phyloP scores from a whole-genome alignment of 768 basidiomycete genomes.

The Amanita rimosa region DNA sequence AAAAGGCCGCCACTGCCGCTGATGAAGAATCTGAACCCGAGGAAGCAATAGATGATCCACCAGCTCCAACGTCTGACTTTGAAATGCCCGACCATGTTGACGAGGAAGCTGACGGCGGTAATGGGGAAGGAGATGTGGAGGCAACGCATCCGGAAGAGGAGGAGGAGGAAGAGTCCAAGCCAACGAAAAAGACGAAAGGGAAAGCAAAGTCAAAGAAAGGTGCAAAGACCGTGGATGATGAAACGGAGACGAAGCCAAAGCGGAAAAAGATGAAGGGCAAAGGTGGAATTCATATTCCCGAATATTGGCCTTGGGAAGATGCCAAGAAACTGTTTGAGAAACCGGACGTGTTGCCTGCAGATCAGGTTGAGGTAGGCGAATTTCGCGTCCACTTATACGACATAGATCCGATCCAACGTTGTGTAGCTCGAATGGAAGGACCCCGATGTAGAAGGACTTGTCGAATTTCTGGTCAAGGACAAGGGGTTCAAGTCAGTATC shows the following conservation, averaged over 20 bases:
- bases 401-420: conserved; percentile 1
- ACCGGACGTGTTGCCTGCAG: conserved; percentile 83
- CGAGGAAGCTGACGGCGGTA: conserved; percentile 10
- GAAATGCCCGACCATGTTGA: conserved; percentile 23
- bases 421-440: conserved; percentile 84
- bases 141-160: not conserved
- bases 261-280: conserved; percentile 6
- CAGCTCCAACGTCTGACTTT: conserved; percentile 33
- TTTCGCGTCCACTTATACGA: not conserved
- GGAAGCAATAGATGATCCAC: conserved; percentile 21
- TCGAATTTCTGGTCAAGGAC: conserved; percentile 86
- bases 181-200: not conserved
- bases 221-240: conserved; percentile 9
- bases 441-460: conserved; percentile 87
- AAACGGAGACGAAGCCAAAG: conserved; percentile 19
- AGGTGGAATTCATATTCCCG: conserved; percentile 54
- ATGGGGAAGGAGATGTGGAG: conserved; percentile 9
- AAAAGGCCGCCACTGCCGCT: conserved; percentile 24
- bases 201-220: not conserved
- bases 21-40: conserved; percentile 20
- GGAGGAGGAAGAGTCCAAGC: not conserved
- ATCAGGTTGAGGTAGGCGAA: conserved; percentile 62
- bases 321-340: conserved; percentile 85
- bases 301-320: conserved; percentile 95
- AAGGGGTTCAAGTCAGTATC: conserved; percentile 90